phyloP scores from a whole-genome alignment of 148 eudicot genomes.

The Vaccinium macrocarpon region DNA sequence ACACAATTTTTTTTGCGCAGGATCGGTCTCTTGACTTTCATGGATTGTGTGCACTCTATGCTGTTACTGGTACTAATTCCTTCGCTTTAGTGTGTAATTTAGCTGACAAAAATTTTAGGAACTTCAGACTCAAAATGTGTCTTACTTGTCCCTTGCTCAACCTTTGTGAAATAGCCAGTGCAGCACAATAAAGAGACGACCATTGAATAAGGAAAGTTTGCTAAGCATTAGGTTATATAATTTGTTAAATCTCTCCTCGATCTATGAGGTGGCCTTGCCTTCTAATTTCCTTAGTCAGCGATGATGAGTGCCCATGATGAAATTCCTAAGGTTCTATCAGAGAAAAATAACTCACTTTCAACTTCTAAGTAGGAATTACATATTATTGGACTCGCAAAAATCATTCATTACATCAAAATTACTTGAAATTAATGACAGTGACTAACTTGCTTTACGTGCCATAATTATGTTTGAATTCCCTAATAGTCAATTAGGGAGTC shows the following conservation, averaged over 20 bases:
- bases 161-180: background rate
- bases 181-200: background rate
- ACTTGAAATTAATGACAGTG: background rate
- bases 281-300: background rate
- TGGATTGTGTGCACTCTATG: slow-evolving; percentile 85
- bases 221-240: background rate
- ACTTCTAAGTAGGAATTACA: background rate
- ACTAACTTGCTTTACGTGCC: background rate
- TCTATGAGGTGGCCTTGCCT: background rate
- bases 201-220: background rate
- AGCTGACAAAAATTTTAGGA: background rate
- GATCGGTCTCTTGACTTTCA: slow-evolving; percentile 91
- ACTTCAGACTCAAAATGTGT: background rate
- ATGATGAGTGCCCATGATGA: background rate
- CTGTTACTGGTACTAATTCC: slow-evolving; percentile 69
- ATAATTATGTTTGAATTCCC: background rate
- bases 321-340: background rate
- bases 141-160: background rate
- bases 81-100: slow-evolving; percentile 4
- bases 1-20: slow-evolving; percentile 38
- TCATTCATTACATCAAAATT: background rate
- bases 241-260: background rate
- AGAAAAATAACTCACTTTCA: background rate
- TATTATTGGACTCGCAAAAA: background rate
- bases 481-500: background rate